Percentiles rank a stretch among this genome's conserved stretches.
Conservation (phyloP, 2,329 filamentous ascomycete species). For the Fusarium anguioides region DNA sequence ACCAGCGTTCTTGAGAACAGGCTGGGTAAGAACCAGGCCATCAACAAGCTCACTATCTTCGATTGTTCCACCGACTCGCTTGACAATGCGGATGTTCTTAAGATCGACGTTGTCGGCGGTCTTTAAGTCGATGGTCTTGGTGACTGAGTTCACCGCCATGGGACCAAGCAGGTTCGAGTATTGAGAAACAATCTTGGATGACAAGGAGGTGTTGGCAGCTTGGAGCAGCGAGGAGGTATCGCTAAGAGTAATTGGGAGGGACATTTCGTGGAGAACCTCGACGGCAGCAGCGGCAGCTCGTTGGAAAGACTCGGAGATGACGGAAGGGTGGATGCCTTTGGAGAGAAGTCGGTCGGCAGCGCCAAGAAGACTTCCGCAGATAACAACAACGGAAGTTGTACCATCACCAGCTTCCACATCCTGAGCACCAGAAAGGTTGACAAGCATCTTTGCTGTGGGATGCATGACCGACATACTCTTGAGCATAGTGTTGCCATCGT, state of each 20-base stretch:
- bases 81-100: constrained; percentile 95
- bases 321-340: constrained; percentile 96
- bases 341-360: constrained; percentile 89
- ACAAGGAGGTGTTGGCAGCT: constrained; percentile 95
- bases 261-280: constrained; percentile 92
- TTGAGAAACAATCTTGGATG: constrained; percentile 98
- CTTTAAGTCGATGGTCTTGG: constrained; percentile 95
- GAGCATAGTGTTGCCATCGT: constrained; percentile 99
- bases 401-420: constrained; percentile 99
- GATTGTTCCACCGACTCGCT: constrained; percentile 98
- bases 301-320: constrained; percentile 98
- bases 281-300: constrained; percentile 91
- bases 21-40: constrained; percentile 90
- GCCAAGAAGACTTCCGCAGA: constrained; percentile 92
- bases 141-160: constrained; percentile 97
- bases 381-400: constrained; percentile 97
- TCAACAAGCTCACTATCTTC: constrained; percentile 98
- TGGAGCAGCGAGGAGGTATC: constrained; percentile 93
- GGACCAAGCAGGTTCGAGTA: constrained; percentile 95
- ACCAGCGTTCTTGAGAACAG: constrained; percentile 91
- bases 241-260: constrained; percentile 87
- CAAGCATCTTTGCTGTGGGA: constrained; percentile 99
- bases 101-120: constrained; percentile 97
- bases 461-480: constrained; percentile 99
- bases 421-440: constrained; percentile 95